Base-by-base conservation (phyloP, 2,329 filamentous ascomycete species). In the Cercospora nicotianae region DNA sequence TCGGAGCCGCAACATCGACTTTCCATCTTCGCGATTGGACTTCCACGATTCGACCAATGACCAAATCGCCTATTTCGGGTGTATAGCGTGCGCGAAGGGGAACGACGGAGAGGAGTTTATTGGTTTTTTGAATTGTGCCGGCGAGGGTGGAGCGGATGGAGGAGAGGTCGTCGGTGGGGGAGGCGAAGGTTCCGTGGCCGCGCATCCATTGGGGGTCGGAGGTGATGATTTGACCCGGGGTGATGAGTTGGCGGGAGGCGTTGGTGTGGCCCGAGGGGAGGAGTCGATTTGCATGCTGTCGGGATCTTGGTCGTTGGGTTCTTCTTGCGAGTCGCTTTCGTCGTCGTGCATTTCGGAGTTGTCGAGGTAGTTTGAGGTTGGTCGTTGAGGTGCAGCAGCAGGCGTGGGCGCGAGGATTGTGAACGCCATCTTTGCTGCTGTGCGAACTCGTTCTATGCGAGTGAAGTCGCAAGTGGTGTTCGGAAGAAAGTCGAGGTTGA, bases 161-260 rank as follows among this genome's bases (percentile, higher is more conserved):
- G 4, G 86, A 87, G 62, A 86, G 85, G 58, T 82, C 79, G 4
- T 86, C 80, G 60, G 82, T 79, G 3, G 70, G 26, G 18, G 87
- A 86, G 58, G 91, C 84, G 79, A 92, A 97, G 60, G 95, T 99
- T 73, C 95, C 95, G 82, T 99, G 95, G 75, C 95, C 95, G 82
- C 93, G 81, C 94, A 98, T 98, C 93, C 93, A 98, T 84, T 97
- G 93, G n/a, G 93, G 87, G 80, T 97, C 93, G 72, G 90, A 87
- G 10, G 94, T 97, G 74, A 98, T 92, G 69, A 91, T 82, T 78
- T 96, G 91, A 76, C 94, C 95, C 0, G 94, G 94, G 0, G 94
- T 97, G 73, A 97, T 90, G 72, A 97, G 90, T 55, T 81, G 80
- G 39, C 78, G 80, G 60, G 78, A 75, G 60, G 77, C 79, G 64